Evolutionary conservation across 2,329 filamentous ascomycete species (phyloP).

Genomic region (Colletotrichum somersetense): DNA sequence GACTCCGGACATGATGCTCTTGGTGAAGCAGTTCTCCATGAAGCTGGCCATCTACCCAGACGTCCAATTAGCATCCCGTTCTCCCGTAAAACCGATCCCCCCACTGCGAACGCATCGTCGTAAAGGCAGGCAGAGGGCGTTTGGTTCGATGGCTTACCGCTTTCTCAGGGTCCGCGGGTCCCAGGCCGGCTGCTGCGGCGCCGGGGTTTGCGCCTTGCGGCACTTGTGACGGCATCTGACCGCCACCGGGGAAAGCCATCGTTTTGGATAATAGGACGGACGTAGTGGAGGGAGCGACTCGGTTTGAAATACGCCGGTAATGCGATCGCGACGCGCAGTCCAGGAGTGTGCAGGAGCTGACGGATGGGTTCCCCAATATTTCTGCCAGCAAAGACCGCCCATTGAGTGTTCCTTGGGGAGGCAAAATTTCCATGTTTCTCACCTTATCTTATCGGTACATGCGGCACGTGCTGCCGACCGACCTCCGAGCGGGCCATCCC

Average conservation of each 20-base stretch:
- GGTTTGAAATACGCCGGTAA: not conserved
- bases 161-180: conserved; percentile 65
- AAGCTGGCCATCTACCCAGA: conserved; percentile 76
- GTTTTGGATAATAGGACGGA: not conserved
- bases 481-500: conserved; percentile 25
- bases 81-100: not conserved
- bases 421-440: conserved; percentile 15
- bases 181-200: conserved; percentile 46
- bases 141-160: conserved; percentile 53
- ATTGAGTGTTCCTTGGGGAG: not conserved
- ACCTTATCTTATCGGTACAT: conserved; percentile 35
- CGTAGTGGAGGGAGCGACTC: not conserved
- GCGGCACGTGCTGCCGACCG: conserved; percentile 30
- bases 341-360: conserved; percentile 34
- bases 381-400: conserved; percentile 57
- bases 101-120: not conserved
- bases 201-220: conserved; percentile 43
- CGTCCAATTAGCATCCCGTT: conserved; percentile 13
- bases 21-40: conserved; percentile 94
- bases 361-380: conserved; percentile 50
- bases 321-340: conserved; percentile 31
- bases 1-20: conserved; percentile 88
- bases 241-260: conserved; percentile 56
- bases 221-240: conserved; percentile 16
- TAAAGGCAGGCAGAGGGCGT: not conserved